A percentile compares a stretch with the other conserved stretches of the same genome.
phyloP scores from a whole-genome alignment of 1,284 basidiomycete species.

The Trametes polyzona region DNA sequence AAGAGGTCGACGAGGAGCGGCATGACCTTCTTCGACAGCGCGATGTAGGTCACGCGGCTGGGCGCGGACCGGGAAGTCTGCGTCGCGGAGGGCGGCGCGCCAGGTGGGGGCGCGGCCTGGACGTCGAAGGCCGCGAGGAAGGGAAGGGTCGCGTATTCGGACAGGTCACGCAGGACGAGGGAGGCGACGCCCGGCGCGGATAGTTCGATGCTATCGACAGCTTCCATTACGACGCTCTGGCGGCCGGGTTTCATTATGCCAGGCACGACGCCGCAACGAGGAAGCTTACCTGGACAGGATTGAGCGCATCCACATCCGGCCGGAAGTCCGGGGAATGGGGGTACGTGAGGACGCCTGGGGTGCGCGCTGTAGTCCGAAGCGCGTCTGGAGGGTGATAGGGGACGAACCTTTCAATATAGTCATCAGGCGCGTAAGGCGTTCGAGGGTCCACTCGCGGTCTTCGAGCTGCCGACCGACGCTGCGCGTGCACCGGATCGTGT shows the following conservation, averaged over 20 bases:
- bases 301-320: slow-evolving; percentile 83
- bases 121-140: slow-evolving; percentile 80
- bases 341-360: slow-evolving; percentile 78
- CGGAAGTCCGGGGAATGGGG: slow-evolving; percentile 83
- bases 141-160: slow-evolving; percentile 85
- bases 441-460: slow-evolving; percentile 65
- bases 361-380: not conserved
- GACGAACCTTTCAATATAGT: slow-evolving; percentile 72
- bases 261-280: not conserved
- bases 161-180: slow-evolving; percentile 79
- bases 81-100: slow-evolving; percentile 32
- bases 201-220: slow-evolving; percentile 71
- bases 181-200: slow-evolving; percentile 65
- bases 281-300: slow-evolving; percentile 75
- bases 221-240: slow-evolving; percentile 72
- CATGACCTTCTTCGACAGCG: slow-evolving; percentile 86
- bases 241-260: slow-evolving; percentile 8
- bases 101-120: slow-evolving; percentile 30
- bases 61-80: slow-evolving; percentile 39
- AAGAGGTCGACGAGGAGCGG: slow-evolving; percentile 78
- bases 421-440: slow-evolving; percentile 71
- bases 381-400: slow-evolving; percentile 28
- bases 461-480: slow-evolving; percentile 50
- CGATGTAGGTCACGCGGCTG: slow-evolving; percentile 85
- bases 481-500: slow-evolving; percentile 68